phyloP scores from a whole-genome alignment of 257 asterid species.

The Euphrasia confusa region DNA sequence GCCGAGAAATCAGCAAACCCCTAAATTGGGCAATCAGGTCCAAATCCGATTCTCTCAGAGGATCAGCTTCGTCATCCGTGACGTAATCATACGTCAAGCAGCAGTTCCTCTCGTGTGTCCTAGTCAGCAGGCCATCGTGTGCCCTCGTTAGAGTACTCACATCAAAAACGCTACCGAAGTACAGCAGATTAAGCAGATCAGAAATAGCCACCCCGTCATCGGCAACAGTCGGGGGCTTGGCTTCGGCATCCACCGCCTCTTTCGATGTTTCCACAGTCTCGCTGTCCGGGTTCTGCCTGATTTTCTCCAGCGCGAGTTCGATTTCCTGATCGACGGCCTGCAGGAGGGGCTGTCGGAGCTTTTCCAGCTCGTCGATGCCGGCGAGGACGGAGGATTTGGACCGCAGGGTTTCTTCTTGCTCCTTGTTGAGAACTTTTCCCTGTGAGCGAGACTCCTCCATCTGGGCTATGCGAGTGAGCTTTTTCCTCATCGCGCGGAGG shows the following conservation, averaged over 20 bases:
- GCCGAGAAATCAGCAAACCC: slow-evolving; percentile 63
- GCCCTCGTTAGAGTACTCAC: slow-evolving; percentile 56
- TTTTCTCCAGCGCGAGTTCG: slow-evolving; percentile 32
- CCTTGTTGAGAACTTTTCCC: slow-evolving; percentile 75
- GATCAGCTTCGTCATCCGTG: slow-evolving; percentile 77
- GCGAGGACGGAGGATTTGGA: slow-evolving; percentile 62
- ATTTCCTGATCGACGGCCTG: slow-evolving; percentile 69
- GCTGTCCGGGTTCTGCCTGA: slow-evolving; percentile 16
- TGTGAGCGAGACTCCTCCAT: slow-evolving; percentile 75
- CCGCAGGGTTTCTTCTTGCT: slow-evolving; percentile 80
- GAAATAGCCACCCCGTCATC: slow-evolving; percentile 31
- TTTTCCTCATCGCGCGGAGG: slow-evolving; percentile 80
- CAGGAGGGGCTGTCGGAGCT: slow-evolving; percentile 59
- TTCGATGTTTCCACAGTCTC: slow-evolving; percentile 20
- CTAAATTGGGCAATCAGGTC: slow-evolving; percentile 79
- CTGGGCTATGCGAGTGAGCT: slow-evolving; percentile 65
- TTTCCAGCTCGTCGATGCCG: slow-evolving; percentile 81
- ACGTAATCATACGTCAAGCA: slow-evolving; percentile 88
- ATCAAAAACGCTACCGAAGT: slow-evolving; percentile 79
- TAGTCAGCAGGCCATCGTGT: slow-evolving; percentile 57
- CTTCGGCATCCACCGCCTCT: slow-evolving; percentile 24
- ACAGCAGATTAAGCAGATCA: slow-evolving; percentile 71
- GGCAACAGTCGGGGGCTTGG: not conserved
- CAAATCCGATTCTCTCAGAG: slow-evolving; percentile 74
- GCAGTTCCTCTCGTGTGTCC: slow-evolving; percentile 87